Percentiles rank a stretch among this genome's conserved stretches.
phyloP scores from a whole-genome alignment of 2,329 filamentous ascomycete species.

The Aureobasidium melanogenum region DNA sequence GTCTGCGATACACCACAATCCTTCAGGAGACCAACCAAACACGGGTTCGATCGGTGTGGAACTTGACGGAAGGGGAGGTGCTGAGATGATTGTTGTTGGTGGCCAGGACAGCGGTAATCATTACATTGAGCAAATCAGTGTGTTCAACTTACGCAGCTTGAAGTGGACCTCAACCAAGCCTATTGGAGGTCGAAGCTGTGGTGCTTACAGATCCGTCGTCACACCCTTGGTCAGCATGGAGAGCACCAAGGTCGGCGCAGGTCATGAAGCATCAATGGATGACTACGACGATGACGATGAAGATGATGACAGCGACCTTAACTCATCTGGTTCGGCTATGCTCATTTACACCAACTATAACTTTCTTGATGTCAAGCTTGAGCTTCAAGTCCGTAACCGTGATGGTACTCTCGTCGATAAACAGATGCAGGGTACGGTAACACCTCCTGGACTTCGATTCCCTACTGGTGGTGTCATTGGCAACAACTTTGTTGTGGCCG shows the following conservation, averaged over 20 bases:
- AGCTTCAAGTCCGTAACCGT: slow-evolving; percentile 77
- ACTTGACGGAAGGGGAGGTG: slow-evolving; percentile 82
- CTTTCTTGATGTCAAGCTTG: slow-evolving; percentile 92
- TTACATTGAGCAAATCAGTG: slow-evolving; percentile 97
- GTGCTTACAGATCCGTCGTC: slow-evolving; percentile 91
- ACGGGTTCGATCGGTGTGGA: slow-evolving; percentile 81
- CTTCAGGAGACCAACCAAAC: slow-evolving; percentile 70
- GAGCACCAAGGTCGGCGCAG: slow-evolving; percentile 57
- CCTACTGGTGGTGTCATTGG: slow-evolving; percentile 94
- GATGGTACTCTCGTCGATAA: slow-evolving; percentile 81
- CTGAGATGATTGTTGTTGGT: slow-evolving; percentile 94
- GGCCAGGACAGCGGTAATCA: slow-evolving; percentile 97
- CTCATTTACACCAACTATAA: slow-evolving; percentile 99
- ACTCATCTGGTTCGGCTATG: slow-evolving; percentile 55
- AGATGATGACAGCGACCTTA: slow-evolving; percentile 14
- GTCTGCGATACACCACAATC: slow-evolving; percentile 84
- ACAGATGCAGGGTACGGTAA: slow-evolving; percentile 77
- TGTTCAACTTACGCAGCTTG: slow-evolving; percentile 90
- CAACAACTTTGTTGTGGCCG: slow-evolving; percentile 93
- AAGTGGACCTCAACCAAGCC: slow-evolving; percentile 90
- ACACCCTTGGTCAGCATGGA: slow-evolving; percentile 65
- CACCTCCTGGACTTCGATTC: slow-evolving; percentile 85
- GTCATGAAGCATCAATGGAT: slow-evolving; percentile 27
- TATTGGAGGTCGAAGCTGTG: slow-evolving; percentile 75
- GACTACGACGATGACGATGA: slow-evolving; percentile 28